Conservation (phyloP, 768 basidiomycete species). For the Chalciporus piperatus region DNA sequence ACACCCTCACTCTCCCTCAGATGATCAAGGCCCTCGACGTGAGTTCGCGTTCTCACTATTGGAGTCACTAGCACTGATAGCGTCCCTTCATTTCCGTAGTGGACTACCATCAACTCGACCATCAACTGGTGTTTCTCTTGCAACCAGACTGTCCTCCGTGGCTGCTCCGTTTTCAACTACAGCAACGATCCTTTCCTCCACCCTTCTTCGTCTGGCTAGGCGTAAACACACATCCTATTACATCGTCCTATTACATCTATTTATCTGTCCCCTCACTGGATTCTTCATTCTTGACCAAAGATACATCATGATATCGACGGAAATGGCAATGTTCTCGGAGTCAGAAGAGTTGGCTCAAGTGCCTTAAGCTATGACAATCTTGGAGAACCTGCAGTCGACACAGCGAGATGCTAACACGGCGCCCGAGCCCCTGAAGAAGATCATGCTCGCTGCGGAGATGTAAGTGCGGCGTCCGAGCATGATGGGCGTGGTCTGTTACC, state of each 20-base stretch:
- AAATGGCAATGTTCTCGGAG: not conserved
- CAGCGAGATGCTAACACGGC: not conserved
- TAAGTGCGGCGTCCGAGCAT: no score
- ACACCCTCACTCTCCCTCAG: constrained; percentile 20
- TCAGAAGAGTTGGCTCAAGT: no score
- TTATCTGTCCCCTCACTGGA: no score
- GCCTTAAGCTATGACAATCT: not conserved
- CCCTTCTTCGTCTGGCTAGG: no score
- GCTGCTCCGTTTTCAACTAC: constrained; percentile 31
- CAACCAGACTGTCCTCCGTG: constrained; percentile 31
- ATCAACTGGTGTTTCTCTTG: constrained; percentile 34
- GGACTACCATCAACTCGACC: constrained; percentile 30
- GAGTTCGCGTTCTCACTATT: not conserved
- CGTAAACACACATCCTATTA: no score
- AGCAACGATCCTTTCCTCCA: constrained; percentile 28
- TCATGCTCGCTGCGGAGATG: no score
- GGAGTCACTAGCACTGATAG: not conserved
- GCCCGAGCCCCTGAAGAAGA: no score
- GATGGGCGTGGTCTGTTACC: no score
- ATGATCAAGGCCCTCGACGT: constrained; percentile 22
- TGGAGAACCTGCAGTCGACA: not conserved
- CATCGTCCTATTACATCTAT: no score
- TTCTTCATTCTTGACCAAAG: not conserved
- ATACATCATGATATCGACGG: not conserved
- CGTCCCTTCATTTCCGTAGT: constrained; percentile 8